Evolutionary conservation across 257 asterid species (phyloP), one percentile per base, ranked within the genome.

Genomic region (Solanum pennellii): DNA sequence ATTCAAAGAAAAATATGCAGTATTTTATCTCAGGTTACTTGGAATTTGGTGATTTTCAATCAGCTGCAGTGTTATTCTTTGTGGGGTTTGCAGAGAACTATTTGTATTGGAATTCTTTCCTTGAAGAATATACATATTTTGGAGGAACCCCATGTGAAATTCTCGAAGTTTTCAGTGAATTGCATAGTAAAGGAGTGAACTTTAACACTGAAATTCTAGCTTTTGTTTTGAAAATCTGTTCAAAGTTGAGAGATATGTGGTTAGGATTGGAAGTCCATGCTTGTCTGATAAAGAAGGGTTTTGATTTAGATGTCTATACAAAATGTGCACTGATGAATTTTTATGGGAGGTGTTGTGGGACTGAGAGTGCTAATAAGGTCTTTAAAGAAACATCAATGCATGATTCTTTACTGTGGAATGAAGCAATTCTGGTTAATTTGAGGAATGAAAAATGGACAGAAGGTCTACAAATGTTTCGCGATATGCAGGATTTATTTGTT

Each of bases 251-350:
- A 88, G 92, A 87, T 8, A 76, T 74, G 80, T 89, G 89, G 87
- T 83, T 94, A 42, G 97, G 97, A 79, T 83, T 89, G 89, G 94
- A 90, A 86, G 33, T 93, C 85, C 97, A 94, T 90, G 93, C 88
- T 56, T 90, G 88, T 84, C 86, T 93, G 82, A 91, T 93, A 88
- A 94, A 94, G 87, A 92, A 85, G 47, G 95, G 95, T 35, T 90
- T 93, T 85, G 92, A 93, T 88, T 87, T 86, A 13, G 90, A 93
- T 87, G 89, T 87, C 72, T 87, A 91, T 88, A 69, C 87, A 35
- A 92, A 89, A 84, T 90, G 93, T 83, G 95, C 94, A 65, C 86
- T 94, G 83, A 91, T 94, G 92, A 92, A 93, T 89, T 92, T 93
- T 52, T 94, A 91, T 88, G 94, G 95, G 86, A 91, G 87, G 66